These are phyloP conservation scores for Termitomyces sp. DNA, from an alignment of 768 basidiomycete species.

Conservation along the genomic window DNA sequence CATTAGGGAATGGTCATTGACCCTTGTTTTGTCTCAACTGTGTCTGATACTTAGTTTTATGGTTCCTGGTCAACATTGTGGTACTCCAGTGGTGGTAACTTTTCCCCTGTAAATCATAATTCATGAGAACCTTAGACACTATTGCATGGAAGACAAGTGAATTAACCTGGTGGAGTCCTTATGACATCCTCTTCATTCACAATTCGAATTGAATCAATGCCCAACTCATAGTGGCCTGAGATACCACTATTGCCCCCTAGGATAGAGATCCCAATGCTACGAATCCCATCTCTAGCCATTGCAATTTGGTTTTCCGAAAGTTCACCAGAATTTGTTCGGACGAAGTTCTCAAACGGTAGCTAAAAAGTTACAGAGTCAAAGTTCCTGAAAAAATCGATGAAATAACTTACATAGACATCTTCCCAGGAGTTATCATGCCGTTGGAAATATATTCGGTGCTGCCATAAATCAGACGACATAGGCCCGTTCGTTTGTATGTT, in stretches of 20 bases:
- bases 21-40: not conserved
- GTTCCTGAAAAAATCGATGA: not conserved
- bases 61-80: not conserved
- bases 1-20: not conserved
- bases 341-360: conserved; percentile 80
- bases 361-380: conserved; percentile 24
- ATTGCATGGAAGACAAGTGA: not conserved
- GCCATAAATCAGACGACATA: conserved; percentile 86
- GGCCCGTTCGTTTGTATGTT: conserved; percentile 90
- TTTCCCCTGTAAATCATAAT: conserved; percentile 6
- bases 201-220: conserved; percentile 76
- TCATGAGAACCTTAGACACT: not conserved
- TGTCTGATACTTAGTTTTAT: not conserved
- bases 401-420: conserved; percentile 66
- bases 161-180: conserved; percentile 23
- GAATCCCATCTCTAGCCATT: conserved; percentile 73
- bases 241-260: conserved; percentile 80
- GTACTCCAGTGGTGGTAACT: conserved; percentile 7
- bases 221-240: conserved; percentile 77
- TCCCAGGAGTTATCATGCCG: conserved; percentile 71
- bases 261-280: conserved; percentile 83
- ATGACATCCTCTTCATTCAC: conserved; percentile 68
- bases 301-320: conserved; percentile 63
- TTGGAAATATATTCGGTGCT: conserved; percentile 84
- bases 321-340: conserved; percentile 72